Percentiles rank a stretch among this genome's conserved stretches.
These are phyloP conservation scores for Backusella tuberculispora DNA, from an alignment of 192 early-diverging fungal species.

Conservation along the genomic window DNA sequence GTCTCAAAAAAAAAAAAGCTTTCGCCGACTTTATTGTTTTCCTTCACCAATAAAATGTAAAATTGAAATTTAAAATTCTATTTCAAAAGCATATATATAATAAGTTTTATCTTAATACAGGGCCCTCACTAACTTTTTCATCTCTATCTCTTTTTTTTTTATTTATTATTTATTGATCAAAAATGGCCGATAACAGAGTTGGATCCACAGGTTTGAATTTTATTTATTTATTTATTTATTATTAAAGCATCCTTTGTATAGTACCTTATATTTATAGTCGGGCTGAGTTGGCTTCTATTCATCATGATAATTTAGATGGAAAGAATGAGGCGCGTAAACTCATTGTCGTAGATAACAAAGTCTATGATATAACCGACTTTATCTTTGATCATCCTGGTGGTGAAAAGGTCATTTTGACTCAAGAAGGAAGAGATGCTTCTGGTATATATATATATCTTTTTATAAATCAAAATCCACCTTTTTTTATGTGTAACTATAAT, in stretches of 20 bases:
- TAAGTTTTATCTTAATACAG: not conserved
- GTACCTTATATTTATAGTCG: conserved; percentile 24
- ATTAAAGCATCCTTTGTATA: not conserved
- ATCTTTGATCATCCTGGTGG: conserved; percentile 79
- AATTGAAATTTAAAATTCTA: not conserved
- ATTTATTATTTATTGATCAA: not conserved
- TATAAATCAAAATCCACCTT: not conserved
- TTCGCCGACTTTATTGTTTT: not conserved
- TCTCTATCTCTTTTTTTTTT: not conserved
- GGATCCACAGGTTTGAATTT: not conserved
- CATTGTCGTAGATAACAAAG: conserved; percentile 77
- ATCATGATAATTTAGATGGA: conserved; percentile 32
- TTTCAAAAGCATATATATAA: not conserved
- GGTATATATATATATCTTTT: conserved; percentile 41
- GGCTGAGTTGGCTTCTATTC: conserved; percentile 22
- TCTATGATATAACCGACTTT: conserved; percentile 81
- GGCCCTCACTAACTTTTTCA: not conserved
- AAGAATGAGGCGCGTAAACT: conserved; percentile 46
- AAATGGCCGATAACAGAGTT: not conserved
- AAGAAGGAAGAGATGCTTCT: conserved; percentile 74
- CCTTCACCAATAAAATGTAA: not conserved
- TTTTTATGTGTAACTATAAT: not conserved
- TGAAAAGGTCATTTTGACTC: conserved; percentile 67
- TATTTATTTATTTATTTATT: not conserved
- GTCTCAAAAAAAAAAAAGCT: not conserved